These are phyloP conservation scores for Zasmidium cellare DNA, from an alignment of 2,329 filamentous ascomycete genomes.

Conservation along the genomic window DNA sequence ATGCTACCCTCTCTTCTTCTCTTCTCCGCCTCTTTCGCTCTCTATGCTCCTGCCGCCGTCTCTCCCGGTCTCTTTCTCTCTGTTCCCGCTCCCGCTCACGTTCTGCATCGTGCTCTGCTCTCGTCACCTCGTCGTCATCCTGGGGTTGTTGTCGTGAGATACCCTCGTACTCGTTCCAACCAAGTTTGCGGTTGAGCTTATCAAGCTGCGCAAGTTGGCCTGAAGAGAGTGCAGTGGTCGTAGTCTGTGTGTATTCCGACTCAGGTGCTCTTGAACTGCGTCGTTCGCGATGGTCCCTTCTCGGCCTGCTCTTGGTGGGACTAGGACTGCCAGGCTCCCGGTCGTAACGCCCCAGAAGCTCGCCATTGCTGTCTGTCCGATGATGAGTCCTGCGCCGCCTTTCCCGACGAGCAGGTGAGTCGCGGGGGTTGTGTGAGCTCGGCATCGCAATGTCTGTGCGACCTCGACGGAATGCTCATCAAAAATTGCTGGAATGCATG, in stretches of 20 bases:
- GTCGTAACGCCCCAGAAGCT: slow-evolving; percentile 25
- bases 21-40: slow-evolving; percentile 45
- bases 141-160: slow-evolving; percentile 51
- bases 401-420: slow-evolving; percentile 31
- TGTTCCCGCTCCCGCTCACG: slow-evolving; percentile 40
- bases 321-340: slow-evolving; percentile 11
- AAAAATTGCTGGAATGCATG: background rate
- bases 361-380: slow-evolving; percentile 36
- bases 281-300: slow-evolving; percentile 10
- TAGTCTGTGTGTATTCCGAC: slow-evolving; percentile 24
- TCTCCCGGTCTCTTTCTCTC: slow-evolving; percentile 28
- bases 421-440: slow-evolving; percentile 17
- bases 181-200: slow-evolving; percentile 59
- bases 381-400: slow-evolving; percentile 35
- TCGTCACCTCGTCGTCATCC: slow-evolving; percentile 32
- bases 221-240: slow-evolving; percentile 45
- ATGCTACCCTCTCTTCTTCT: slow-evolving; percentile 39
- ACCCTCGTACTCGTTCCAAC: slow-evolving; percentile 42
- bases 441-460: slow-evolving; percentile 4
- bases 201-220: slow-evolving; percentile 68
- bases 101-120: slow-evolving; percentile 34
- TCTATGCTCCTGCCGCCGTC: slow-evolving; percentile 29
- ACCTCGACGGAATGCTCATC: background rate
- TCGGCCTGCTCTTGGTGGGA: slow-evolving; percentile 15
- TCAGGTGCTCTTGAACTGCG: slow-evolving; percentile 15